Evolutionary conservation across 2,329 filamentous ascomycete species (phyloP), one percentile per base, ranked within the genome.

Genomic region (Microcyclospora pomicola): DNA sequence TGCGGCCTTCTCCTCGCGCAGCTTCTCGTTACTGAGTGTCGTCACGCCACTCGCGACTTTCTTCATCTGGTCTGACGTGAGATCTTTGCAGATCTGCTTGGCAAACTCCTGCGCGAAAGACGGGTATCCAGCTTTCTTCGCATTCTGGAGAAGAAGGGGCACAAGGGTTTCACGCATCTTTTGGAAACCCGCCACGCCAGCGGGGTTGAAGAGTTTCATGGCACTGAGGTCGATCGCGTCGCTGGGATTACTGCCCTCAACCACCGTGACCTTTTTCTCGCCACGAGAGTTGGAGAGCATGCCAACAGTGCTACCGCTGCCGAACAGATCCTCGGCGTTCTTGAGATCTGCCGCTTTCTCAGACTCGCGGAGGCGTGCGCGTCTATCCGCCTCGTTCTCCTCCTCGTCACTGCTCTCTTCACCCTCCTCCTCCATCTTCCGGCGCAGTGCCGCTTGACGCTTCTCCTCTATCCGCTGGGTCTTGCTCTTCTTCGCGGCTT

Each of bases 1-100:
- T 3, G 83, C 76, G 3, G 80, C 78, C 73, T 96, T 95, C 73
- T 98, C 91, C 62, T 95, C 87, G 69, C 86, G 92, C 80, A 96
- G 80, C 73, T 93, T 95, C 74, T 96, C 91, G 60, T 98, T 98
- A 59, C 84, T 75, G 40, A 94, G 72, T 5, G 86, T 80, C n/a
- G 87, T 94, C 54, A 98, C 65, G 5, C 75, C 73, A 61, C 82
- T 92, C 10, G 85, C 76, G 48, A 94, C 75, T 72, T 96, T 96
- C 75, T 96, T 95, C 65, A 96, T 87, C 66, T 96, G 86, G 40
- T 91, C 80, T 58, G 84, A 93, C 11, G 82, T 78, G 49, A 98
- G 64, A 19, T 94, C 87, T 64, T 86, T 87, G 52, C 79, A 75
- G 33, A 96, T 73, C 55, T 84, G 77, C 69, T 93, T 94, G 47